These are phyloP conservation scores for Aspergillus pseudoglaucus DNA, from an alignment of 2,329 filamentous ascomycete species.

Conservation along the genomic window DNA sequence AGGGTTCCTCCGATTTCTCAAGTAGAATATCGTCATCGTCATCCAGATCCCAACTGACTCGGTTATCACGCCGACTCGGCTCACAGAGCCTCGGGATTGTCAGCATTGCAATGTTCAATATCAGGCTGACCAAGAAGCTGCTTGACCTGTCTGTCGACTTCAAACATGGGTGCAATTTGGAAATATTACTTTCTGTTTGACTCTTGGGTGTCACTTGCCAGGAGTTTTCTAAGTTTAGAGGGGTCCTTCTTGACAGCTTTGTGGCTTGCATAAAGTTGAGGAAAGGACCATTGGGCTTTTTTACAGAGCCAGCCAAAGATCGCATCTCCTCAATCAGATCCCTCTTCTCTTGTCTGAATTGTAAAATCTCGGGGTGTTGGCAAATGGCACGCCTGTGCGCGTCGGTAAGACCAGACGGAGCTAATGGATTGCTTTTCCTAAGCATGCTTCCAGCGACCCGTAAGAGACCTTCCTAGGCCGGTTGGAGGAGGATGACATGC, in stretches of 20 bases:
- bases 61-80: conserved; percentile 17
- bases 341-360: not conserved
- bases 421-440: conserved; percentile 13
- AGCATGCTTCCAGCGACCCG: conserved; percentile 18
- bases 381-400: not conserved
- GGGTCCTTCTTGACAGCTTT: conserved; percentile 13
- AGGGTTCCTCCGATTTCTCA: conserved; percentile 5
- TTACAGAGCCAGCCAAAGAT: not conserved
- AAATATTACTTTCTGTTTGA: conserved; percentile 22
- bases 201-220: conserved; percentile 14
- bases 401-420: not conserved
- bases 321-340: not conserved
- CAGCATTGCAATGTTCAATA: conserved; percentile 63
- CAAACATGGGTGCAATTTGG: conserved; percentile 14
- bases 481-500: conserved; percentile 21
- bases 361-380: not conserved
- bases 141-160: conserved; percentile 21
- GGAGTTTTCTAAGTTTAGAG: conserved; percentile 13
- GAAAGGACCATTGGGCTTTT: not conserved
- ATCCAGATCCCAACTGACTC: conserved; percentile 15
- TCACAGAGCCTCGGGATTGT: conserved; percentile 54
- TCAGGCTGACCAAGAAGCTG: conserved; percentile 17
- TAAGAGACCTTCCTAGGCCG: conserved; percentile 17
- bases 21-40: not conserved
- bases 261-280: not conserved